Base-by-base conservation (phyloP, 495 filamentous ascomycete genomes). In the Aspergillus ellipticus region DNA sequence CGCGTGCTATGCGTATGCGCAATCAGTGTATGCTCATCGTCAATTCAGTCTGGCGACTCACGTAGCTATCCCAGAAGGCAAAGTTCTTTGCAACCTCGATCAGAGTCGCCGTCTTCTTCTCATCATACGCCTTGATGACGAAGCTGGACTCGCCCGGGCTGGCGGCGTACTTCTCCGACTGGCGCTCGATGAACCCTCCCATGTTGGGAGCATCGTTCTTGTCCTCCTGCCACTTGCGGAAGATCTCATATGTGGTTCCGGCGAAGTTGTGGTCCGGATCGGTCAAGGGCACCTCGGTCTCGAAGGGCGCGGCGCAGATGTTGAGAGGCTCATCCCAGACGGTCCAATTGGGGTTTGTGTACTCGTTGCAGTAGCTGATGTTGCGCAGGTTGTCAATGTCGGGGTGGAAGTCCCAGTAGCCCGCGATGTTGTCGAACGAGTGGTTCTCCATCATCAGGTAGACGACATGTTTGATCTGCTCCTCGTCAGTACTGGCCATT, bases 391-490 rank as follows among this genome's bases (percentile, higher is more conserved):
- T 72, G 61, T 77, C 71, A 33, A 74, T 77, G 28, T 72, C 67
- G 0, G 63, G 64, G 56, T 73, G 62, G 54, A 74, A 73, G 57
- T 70, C 62, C 70, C 72, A 77, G 64, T 73, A 75, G 26, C 72
- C 70, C 16, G 67, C 72, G 37, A 77, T 73, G 60, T 74, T 76
- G 60, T 77, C 73, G 53, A 75, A 77, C 42, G 72, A 75, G 58
- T 74, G 73, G 48, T 77, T 79, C 55, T 76, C 74, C 54, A 74
- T 65, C 51, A 74, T 75, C 43, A 78, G 59, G 53, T 75, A 75
- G 56, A 77, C 57, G 21, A 76, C 66, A 64, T 78, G 66, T 59
- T 75, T 75, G 60, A 75, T 77, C 66, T 76, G 35, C 16, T 37
- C 31, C 4, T n/a, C 42, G 20, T 45, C 10, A 54, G n/a, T 15